Evolutionary conservation across 805 yeast species (phyloP).

Genomic region (Saturnispora gosingensis): DNA sequence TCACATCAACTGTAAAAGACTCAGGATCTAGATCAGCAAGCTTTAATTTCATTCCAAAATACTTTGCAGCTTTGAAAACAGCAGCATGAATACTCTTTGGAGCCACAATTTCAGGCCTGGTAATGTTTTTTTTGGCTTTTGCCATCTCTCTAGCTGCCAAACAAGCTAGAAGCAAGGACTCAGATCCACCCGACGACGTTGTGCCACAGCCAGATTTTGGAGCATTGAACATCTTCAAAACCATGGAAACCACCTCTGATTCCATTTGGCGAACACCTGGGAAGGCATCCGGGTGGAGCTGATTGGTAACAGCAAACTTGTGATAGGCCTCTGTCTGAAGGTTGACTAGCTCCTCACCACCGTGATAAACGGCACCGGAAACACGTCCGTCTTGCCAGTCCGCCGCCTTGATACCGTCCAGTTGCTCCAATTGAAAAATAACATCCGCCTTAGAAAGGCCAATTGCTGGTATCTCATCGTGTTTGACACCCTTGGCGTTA

Average conservation of each 20-base stretch:
- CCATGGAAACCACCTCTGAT: conserved; percentile 90
- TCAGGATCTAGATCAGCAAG: conserved; percentile 69
- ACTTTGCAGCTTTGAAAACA: conserved; percentile 83
- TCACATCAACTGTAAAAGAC: conserved; percentile 51
- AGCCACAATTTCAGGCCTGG: conserved; percentile 76
- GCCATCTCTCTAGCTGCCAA: conserved; percentile 82
- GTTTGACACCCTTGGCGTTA: conserved; percentile 38
- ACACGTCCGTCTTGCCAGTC: conserved; percentile 82
- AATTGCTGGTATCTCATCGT: conserved; percentile 42
- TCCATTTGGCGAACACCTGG: conserved; percentile 97
- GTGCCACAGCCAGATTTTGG: conserved; percentile 71
- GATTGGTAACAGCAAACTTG: conserved; percentile 80
- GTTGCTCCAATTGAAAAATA: conserved; percentile 39
- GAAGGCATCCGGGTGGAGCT: conserved; percentile 92
- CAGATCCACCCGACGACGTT: conserved; percentile 92
- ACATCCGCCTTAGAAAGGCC: conserved; percentile 49
- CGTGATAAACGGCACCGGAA: conserved; percentile 95
- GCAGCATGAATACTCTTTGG: conserved; percentile 94
- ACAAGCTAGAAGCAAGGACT: conserved; percentile 78
- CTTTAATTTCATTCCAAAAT: conserved; percentile 77
- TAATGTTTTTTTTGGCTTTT: conserved; percentile 44
- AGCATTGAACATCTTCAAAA: conserved; percentile 68
- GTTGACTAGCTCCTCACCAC: conserved; percentile 68
- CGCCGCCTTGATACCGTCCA: conserved; percentile 43
- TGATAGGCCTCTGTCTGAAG: conserved; percentile 73